Conservation (phyloP, 352 stramenopile genomes). For the Saprolegnia diclina region DNA sequence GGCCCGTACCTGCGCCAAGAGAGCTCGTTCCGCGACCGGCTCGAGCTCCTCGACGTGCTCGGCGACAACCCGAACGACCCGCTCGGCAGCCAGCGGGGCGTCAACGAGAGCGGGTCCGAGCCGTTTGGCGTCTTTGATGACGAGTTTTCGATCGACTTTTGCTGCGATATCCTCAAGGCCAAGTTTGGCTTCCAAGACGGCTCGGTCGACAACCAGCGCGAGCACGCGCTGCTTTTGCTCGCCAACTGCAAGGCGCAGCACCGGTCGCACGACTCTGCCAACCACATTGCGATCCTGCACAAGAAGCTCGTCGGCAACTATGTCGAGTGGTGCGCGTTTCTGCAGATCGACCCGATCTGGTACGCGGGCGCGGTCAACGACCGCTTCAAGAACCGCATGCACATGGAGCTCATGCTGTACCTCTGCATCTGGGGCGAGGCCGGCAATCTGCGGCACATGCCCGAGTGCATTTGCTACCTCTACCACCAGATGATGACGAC, state of each 20-base stretch:
- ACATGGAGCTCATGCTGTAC: constrained; percentile 93
- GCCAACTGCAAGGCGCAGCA: constrained; percentile 69
- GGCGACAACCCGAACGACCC: constrained; percentile 26
- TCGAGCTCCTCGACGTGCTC: constrained; percentile 25
- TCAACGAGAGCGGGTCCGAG: constrained; percentile 7
- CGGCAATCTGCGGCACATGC: constrained; percentile 94
- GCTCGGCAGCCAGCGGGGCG: constrained; percentile 3
- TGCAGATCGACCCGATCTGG: constrained; percentile 34
- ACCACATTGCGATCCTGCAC: constrained; percentile 51
- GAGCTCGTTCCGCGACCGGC: constrained; percentile 27
- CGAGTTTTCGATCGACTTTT: constrained; percentile 64
- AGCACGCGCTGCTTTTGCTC: constrained; percentile 66
- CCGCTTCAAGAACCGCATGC: constrained; percentile 50
- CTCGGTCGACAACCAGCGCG: constrained; percentile 66
- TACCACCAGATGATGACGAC: constrained; percentile 81
- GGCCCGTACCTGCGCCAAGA: constrained; percentile 22
- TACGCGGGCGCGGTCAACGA: constrained; percentile 41
- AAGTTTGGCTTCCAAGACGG: constrained; percentile 74
- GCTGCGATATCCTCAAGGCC: constrained; percentile 59
- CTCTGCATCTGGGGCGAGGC: constrained; percentile 96
- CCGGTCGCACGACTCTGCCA: constrained; percentile 27
- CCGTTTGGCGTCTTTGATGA: constrained; percentile 54
- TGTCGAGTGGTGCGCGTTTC: constrained; percentile 54
- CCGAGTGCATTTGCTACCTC: constrained; percentile 94
- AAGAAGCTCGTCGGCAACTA: constrained; percentile 66